Base-by-base conservation (phyloP, 495 filamentous ascomycete species). In the Neurospora africana region DNA sequence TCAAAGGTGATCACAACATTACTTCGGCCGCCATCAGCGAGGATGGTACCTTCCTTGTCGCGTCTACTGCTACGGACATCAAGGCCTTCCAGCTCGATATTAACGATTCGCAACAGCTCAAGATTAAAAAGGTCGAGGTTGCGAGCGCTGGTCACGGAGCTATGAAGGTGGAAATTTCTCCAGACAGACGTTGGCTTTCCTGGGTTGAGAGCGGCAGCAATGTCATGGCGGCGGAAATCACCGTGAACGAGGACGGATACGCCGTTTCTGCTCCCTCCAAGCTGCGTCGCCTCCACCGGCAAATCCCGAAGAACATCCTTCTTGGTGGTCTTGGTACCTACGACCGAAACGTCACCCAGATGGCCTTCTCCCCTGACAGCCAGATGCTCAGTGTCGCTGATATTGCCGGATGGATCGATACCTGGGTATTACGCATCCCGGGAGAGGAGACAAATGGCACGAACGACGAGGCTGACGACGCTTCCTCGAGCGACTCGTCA, bases 1-100 rank as follows among this genome's bases (percentile, higher is more conserved):
- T 97, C 67, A 85, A 91, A 83, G 91, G 92, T 27, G 93, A 97
- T 76, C 92, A 97, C 72, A 92, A 92, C 73, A 96, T 98, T 69
- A 91, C 92, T 19, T 92, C 92, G 38, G 93, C 91, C 27, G 83
- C 89, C 37, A 85, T 98, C 43, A 92, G 89, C 38, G 75, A 82
- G 8, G 89, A 93, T 73, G 95, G 94, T 10, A 89, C 85, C 68
- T 79, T 95, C 13, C 86, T 99, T 27, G 90, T 89, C 36, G 87
- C 94, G 33, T 87, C 94, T 2, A 98, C 95, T 9, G 84, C 85
- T 53, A 88, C 88, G 6, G 90, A 91, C 61, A 83, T 96, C 67
- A 97, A 95, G 77, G 76, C 94, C 3, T 99, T 99, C 78, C 81
- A 87, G 43, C 83, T 95, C 40, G 80, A 74, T 70, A 76, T 68